Evolutionary conservation across 805 yeast genomes (phyloP).

Genomic region (Metschnikowia kunwiensis): DNA sequence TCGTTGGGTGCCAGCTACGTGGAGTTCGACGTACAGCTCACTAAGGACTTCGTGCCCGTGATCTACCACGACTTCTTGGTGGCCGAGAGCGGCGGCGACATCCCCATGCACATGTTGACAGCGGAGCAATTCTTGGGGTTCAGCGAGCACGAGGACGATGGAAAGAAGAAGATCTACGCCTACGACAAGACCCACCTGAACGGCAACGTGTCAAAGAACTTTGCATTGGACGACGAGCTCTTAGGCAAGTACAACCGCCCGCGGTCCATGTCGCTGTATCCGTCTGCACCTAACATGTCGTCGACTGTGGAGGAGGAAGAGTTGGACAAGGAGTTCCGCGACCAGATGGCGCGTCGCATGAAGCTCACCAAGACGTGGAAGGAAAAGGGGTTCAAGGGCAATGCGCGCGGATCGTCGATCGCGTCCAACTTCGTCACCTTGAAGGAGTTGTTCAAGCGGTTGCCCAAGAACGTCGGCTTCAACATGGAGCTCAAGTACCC

Average conservation of each 20-base stretch:
- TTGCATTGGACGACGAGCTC: slow-evolving; percentile 36
- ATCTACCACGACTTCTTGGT: slow-evolving; percentile 92
- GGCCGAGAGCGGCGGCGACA: slow-evolving; percentile 93
- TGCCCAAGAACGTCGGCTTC: slow-evolving; percentile 85
- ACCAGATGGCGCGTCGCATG: slow-evolving; percentile 60
- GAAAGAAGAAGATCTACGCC: slow-evolving; percentile 9
- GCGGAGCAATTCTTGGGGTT: slow-evolving; percentile 79
- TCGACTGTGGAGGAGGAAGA: slow-evolving; percentile 27
- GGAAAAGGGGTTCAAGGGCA: slow-evolving; percentile 85
- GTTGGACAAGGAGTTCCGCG: slow-evolving; percentile 37
- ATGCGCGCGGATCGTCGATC: slow-evolving; percentile 80
- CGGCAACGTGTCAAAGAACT: slow-evolving; percentile 20
- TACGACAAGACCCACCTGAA: slow-evolving; percentile 13
- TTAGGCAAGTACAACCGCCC: slow-evolving; percentile 34
- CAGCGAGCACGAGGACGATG: slow-evolving; percentile 27
- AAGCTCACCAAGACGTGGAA: slow-evolving; percentile 86
- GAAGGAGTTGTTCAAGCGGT: slow-evolving; percentile 73
- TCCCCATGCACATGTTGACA: slow-evolving; percentile 92
- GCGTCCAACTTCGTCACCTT: slow-evolving; percentile 91
- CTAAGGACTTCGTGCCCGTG: slow-evolving; percentile 88
- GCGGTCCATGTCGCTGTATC: slow-evolving; percentile 39
- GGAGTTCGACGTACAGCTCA: slow-evolving; percentile 93
- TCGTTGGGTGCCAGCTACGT: slow-evolving; percentile 95
- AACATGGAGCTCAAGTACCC: slow-evolving; percentile 95
- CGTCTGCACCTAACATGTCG: slow-evolving; percentile 31